Evolutionary conservation across 768 basidiomycete species (phyloP).

Genomic region (Leucosporidium creatinivorum): DNA sequence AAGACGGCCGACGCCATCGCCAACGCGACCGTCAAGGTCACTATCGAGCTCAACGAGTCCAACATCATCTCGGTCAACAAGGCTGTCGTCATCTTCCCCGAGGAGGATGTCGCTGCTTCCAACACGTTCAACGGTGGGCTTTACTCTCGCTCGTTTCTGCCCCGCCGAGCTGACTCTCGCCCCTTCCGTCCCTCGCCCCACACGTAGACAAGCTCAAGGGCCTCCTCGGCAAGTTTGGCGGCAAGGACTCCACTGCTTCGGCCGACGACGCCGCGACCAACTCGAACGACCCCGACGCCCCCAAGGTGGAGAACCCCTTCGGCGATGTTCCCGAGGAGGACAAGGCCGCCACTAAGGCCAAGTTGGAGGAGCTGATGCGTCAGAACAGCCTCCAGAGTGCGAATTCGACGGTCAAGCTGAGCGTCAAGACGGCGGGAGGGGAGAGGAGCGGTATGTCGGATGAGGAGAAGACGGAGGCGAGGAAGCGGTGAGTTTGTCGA

Average conservation of each 20-base stretch:
- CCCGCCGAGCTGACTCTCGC: background rate
- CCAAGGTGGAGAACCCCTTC: conserved; percentile 38
- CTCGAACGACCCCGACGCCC: conserved; percentile 35
- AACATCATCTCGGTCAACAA: conserved; percentile 75
- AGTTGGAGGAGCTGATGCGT: conserved; percentile 50
- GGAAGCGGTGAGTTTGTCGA: conserved; percentile 51
- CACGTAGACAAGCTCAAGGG: conserved; percentile 71
- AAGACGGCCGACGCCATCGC: conserved; percentile 71
- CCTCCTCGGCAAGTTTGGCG: conserved; percentile 54
- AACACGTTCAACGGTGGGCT: background rate
- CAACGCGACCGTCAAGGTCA: conserved; percentile 81
- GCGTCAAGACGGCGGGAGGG: background rate
- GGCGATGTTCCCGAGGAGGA: conserved; percentile 41
- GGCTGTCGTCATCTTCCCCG: conserved; percentile 63
- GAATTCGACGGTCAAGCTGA: conserved; percentile 11
- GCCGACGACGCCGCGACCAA: conserved; percentile 35
- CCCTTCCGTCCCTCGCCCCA: conserved; percentile 7
- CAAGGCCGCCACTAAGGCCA: conserved; percentile 38
- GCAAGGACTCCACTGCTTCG: conserved; percentile 36
- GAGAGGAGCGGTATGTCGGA: conserved; percentile 51
- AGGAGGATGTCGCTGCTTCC: conserved; percentile 52
- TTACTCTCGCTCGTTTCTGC: background rate
- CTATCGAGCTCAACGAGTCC: conserved; percentile 71
- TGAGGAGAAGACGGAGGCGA: conserved; percentile 63
- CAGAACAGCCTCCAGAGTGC: conserved; percentile 12